Base-by-base conservation (phyloP, 2,329 filamentous ascomycete species). In the Exophiala sp. region DNA sequence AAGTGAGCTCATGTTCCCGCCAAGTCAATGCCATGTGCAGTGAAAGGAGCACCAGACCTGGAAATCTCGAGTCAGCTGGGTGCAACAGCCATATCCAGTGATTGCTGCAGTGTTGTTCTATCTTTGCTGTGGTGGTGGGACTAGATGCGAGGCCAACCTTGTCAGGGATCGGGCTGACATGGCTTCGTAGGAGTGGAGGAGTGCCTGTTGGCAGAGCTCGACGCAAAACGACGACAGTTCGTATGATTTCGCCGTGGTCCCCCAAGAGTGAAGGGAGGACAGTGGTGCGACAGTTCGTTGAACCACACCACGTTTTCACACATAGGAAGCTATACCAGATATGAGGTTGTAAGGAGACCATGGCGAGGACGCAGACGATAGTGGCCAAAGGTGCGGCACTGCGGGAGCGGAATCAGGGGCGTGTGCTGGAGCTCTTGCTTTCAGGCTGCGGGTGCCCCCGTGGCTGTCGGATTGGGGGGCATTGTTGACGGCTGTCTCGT, bases 231-330 rank as follows among this genome's bases (percentile, higher is more conserved):
- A n/a, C n/a, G n/a, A n/a, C n/a, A n/a, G n/a, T 14, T 30, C 13
- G 27, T 27, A 19, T 44, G 23, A 24, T 46, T 30, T 21, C 13
- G 6, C 5, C 6, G 6, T 27, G 24, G 24, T 32, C 6, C 29
- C 3, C 3, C 11, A n/a, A n/a, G 8, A 13, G 22, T 16, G 18
- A 23, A 2, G 18, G 34, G 34, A 23, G 49, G 44, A 41, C 43
- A n/a, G 43, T 37, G 34, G 16, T 37, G 18, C 34, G 18, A 37
- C 34, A 37, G 14, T 18, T 37, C 19, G 18, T 18, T 19, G 13
- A 37, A 52, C 50, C 50, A 55, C 52, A 48, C 52, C 52, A 54
- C 52, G 47, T 47, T 50, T 29, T 32, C 43, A 8, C 14, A 5
- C 4, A 4, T 13, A n/a, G 35, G 35, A 18, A 38, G 35, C 24